Evolutionary conservation across 345 rosid genomes (phyloP).

Genomic region (Eucalyptus caleyi): DNA sequence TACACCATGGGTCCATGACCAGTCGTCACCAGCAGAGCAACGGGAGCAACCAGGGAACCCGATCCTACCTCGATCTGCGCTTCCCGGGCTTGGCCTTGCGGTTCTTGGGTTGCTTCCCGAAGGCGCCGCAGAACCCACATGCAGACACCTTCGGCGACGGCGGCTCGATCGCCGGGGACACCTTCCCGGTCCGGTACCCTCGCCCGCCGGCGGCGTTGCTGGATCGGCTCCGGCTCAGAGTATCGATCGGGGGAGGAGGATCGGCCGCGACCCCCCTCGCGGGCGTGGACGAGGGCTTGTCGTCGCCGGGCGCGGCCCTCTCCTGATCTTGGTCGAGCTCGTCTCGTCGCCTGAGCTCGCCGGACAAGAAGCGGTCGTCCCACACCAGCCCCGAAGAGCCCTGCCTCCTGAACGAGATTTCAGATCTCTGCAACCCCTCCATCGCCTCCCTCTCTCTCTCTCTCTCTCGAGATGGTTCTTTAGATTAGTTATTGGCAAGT

Average conservation of each 20-base stretch:
- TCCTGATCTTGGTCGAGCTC: constrained; percentile 1
- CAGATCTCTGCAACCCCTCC: constrained; percentile 91
- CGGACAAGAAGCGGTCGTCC: constrained; percentile 55
- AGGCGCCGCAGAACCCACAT: constrained; percentile 73
- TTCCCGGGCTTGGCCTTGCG: constrained; percentile 23
- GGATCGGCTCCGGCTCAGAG: constrained; percentile 74
- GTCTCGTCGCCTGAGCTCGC: constrained; percentile 22
- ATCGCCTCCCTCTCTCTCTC: constrained; percentile 5
- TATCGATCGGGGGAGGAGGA: neutral
- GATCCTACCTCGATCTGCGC: constrained; percentile 35
- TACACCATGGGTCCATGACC: neutral
- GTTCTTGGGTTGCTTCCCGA: constrained; percentile 33
- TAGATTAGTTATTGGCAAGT: neutral
- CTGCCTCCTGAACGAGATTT: constrained; percentile 70
- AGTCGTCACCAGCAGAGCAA: neutral
- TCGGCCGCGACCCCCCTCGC: neutral
- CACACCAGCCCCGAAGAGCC: constrained; percentile 90
- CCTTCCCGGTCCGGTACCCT: constrained; percentile 69
- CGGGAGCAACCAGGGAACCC: neutral
- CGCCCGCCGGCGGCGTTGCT: constrained; percentile 69
- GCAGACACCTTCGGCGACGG: constrained; percentile 83
- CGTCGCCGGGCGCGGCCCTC: neutral
- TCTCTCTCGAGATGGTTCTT: neutral
- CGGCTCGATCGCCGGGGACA: constrained; percentile 83
- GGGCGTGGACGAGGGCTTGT: constrained; percentile 6